Percentiles rank a stretch among this genome's conserved stretches.
Evolutionary conservation across 495 filamentous ascomycete species (phyloP).

Genomic region (Xylaria cubensis): DNA sequence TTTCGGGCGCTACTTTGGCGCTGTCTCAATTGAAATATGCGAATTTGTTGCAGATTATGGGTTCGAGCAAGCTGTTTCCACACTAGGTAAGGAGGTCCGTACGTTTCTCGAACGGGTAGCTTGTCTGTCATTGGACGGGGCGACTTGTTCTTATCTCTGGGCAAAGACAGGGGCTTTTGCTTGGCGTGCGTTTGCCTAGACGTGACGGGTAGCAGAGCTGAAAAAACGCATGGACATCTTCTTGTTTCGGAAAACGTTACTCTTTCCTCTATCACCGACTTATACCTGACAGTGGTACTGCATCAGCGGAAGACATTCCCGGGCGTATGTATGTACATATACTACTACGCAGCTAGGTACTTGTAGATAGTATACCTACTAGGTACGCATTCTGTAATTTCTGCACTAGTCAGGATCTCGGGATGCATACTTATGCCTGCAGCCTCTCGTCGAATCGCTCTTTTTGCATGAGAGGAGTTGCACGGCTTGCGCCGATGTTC

Average conservation of each 20-base stretch:
- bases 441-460: not conserved
- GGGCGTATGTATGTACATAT: not conserved
- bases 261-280: not conserved
- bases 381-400: too few relatives aligned
- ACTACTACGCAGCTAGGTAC: too few relatives aligned
- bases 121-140: constrained; percentile 2
- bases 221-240: constrained; percentile 3
- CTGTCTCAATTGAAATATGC: not conserved
- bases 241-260: constrained; percentile 22
- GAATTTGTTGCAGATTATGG: not conserved
- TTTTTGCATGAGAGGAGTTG: not conserved
- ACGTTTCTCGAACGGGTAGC: not conserved
- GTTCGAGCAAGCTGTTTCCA: constrained; percentile 1
- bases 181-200: constrained; percentile 12
- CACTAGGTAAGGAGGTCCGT: not conserved
- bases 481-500: not conserved
- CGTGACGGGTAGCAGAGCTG: constrained; percentile 14
- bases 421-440: not conserved
- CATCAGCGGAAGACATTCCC: constrained; percentile 8
- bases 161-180: constrained; percentile 7
- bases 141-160: constrained; percentile 16
- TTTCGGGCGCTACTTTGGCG: not conserved
- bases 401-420: not conserved
- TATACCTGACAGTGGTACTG: not conserved
- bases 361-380: too few relatives aligned